Percentiles rank a stretch among this genome's conserved stretches.
Conservation (phyloP, 2,329 filamentous ascomycete genomes). For the Coniochaeta sp. region DNA sequence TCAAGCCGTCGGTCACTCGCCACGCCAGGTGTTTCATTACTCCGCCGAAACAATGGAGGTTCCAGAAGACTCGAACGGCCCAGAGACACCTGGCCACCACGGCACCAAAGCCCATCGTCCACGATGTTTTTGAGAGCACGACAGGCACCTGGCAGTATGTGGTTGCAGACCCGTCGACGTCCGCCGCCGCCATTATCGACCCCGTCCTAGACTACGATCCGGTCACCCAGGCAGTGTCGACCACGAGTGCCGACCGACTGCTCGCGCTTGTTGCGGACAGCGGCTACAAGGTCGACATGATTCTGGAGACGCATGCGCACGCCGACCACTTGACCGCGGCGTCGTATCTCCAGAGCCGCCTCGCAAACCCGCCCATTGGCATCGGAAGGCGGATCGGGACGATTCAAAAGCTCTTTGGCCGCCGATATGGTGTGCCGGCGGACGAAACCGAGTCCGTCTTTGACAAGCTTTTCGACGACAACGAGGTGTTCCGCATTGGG, state of each 20-base stretch:
- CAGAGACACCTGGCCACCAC: too few relatives aligned
- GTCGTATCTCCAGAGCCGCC: slow-evolving; percentile 44
- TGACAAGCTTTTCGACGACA: slow-evolving; percentile 44
- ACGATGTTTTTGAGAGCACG: slow-evolving; percentile 28
- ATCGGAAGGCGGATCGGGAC: slow-evolving; percentile 46
- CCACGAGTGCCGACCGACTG: slow-evolving; percentile 43
- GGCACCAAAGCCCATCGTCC: slow-evolving; percentile 31
- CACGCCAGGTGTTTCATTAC: too few relatives aligned
- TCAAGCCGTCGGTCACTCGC: too few relatives aligned
- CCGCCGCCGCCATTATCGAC: slow-evolving; percentile 50
- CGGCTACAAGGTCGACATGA: slow-evolving; percentile 39
- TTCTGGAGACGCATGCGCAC: slow-evolving; percentile 58
- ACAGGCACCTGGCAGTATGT: slow-evolving; percentile 55
- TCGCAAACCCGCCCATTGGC: slow-evolving; percentile 42
- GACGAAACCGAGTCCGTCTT: slow-evolving; percentile 41
- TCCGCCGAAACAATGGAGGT: too few relatives aligned
- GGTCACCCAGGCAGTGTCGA: slow-evolving; percentile 32
- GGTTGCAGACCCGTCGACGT: slow-evolving; percentile 44
- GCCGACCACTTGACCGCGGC: slow-evolving; percentile 55
- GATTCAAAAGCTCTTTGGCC: slow-evolving; percentile 43
- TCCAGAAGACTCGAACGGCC: too few relatives aligned
- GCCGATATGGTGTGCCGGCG: slow-evolving; percentile 35
- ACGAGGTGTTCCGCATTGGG: slow-evolving; percentile 46
- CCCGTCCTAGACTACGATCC: slow-evolving; percentile 53
- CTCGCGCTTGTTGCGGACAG: slow-evolving; percentile 34